Conservation (phyloP, 495 filamentous ascomycete species). For the Aspergillus indologenus region DNA sequence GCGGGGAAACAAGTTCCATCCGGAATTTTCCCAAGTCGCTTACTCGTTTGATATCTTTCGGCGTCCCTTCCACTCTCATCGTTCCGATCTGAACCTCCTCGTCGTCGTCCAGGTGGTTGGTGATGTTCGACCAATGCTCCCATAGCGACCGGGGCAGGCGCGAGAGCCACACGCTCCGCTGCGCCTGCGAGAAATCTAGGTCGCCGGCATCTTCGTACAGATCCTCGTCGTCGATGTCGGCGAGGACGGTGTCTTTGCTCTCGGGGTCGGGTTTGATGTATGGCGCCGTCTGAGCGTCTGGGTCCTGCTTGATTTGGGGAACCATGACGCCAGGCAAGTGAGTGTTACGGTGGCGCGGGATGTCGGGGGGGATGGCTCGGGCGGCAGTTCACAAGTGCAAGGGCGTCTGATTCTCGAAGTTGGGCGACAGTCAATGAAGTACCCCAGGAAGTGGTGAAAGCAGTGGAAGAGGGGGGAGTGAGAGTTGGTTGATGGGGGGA, state of each 20-base stretch:
- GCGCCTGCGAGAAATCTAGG: constrained; percentile 64
- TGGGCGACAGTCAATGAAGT: background rate
- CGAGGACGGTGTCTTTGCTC: constrained; percentile 52
- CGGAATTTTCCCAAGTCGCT: constrained; percentile 18
- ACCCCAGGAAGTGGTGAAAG: background rate
- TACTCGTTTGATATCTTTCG: constrained; percentile 53
- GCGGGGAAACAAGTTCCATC: no score
- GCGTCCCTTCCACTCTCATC: constrained; percentile 59
- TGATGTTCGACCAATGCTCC: constrained; percentile 56
- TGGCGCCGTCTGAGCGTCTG: constrained; percentile 32
- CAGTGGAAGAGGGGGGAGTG: background rate
- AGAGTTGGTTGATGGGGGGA: background rate
- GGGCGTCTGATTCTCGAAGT: background rate
- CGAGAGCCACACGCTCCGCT: constrained; percentile 64
- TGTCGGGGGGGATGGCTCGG: background rate
- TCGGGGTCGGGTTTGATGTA: constrained; percentile 70
- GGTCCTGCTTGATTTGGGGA: constrained; percentile 40
- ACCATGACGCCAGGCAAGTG: constrained; percentile 22
- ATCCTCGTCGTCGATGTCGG: constrained; percentile 66
- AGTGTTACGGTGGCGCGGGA: background rate
- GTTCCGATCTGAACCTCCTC: constrained; percentile 71
- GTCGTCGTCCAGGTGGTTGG: constrained; percentile 46
- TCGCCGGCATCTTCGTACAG: constrained; percentile 88
- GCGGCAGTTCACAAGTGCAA: background rate
- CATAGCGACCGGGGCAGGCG: constrained; percentile 76